These are phyloP conservation scores for Boletus huronensis DNA, from an alignment of 768 basidiomycete species.

Conservation along the genomic window DNA sequence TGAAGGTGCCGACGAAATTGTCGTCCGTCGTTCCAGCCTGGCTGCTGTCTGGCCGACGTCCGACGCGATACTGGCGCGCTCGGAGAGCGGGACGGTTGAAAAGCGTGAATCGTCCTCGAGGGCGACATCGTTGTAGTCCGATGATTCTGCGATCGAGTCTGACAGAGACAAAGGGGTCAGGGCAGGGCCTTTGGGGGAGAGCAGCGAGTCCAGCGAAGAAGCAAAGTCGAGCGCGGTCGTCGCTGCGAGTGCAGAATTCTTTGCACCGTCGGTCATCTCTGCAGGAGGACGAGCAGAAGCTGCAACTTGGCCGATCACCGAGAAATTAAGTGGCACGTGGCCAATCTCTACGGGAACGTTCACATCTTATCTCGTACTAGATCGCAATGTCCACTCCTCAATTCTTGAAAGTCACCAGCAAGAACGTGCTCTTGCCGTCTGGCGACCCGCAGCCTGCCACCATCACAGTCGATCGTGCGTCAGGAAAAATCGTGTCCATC, in stretches of 20 bases:
- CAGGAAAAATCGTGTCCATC: slow-evolving; percentile 61
- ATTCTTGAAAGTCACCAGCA: slow-evolving; percentile 46
- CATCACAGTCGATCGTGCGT: slow-evolving; percentile 50
- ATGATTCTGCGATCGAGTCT: slow-evolving; percentile 52
- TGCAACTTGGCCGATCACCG: too few relatives aligned
- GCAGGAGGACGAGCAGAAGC: not conserved
- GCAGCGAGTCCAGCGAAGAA: slow-evolving; percentile 42
- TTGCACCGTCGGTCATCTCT: slow-evolving; percentile 20
- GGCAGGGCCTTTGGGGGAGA: slow-evolving; percentile 44
- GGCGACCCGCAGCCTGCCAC: slow-evolving; percentile 58
- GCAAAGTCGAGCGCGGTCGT: slow-evolving; percentile 12
- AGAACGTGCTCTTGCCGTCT: slow-evolving; percentile 54
- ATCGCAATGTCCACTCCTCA: slow-evolving; percentile 9
- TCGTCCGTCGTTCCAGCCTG: slow-evolving; percentile 29
- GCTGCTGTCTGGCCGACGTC: slow-evolving; percentile 21
- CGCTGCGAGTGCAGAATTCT: slow-evolving; percentile 9
- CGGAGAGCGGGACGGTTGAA: slow-evolving; percentile 47
- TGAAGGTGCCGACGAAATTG: slow-evolving; percentile 25
- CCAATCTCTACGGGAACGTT: too few relatives aligned
- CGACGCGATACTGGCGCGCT: slow-evolving; percentile 34
- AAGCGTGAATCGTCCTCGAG: slow-evolving; percentile 46
- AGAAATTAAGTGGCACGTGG: slow-evolving; percentile 3
- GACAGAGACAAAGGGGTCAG: slow-evolving; percentile 29
- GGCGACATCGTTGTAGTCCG: slow-evolving; percentile 63
- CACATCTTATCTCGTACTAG: slow-evolving; percentile 1